These are phyloP conservation scores for Mycena olivaceomarginata DNA, from an alignment of 768 basidiomycete species.

Conservation along the genomic window DNA sequence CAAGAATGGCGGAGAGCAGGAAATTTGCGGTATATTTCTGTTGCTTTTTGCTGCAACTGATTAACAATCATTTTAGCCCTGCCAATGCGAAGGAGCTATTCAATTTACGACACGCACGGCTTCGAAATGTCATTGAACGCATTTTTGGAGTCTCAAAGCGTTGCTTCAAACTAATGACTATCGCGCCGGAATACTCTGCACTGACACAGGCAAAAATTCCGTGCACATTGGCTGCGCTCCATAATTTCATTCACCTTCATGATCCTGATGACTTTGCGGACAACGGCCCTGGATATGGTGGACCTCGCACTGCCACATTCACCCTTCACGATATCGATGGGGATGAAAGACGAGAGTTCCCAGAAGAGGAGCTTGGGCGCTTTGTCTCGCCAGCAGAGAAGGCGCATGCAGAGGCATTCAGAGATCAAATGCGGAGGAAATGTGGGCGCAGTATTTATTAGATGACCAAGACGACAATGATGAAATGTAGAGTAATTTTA, in stretches of 20 bases:
- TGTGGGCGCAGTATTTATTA: too few relatives aligned
- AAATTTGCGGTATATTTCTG: conserved; percentile 20
- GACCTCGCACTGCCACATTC: not conserved
- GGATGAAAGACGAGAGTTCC: conserved; percentile 11
- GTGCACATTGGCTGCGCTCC: not conserved
- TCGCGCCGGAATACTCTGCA: conserved; percentile 14
- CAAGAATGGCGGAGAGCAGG: conserved; percentile 45
- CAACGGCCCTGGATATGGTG: conserved; percentile 9
- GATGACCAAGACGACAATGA: too few relatives aligned
- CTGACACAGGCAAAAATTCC: not conserved
- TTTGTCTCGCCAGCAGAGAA: too few relatives aligned
- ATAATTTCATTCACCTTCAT: conserved; percentile 15
- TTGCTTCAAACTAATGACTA: conserved; percentile 32
- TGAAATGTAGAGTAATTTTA: too few relatives aligned
- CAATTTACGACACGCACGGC: conserved; percentile 45
- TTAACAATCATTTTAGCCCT: too few relatives aligned
- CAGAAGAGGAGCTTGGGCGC: not conserved
- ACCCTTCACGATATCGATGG: conserved; percentile 14
- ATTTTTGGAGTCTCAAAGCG: conserved; percentile 29
- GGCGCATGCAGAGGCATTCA: too few relatives aligned
- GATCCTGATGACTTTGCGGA: conserved; percentile 17
- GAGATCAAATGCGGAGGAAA: too few relatives aligned
- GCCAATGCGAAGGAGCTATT: conserved; percentile 40
- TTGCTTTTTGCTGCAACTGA: too few relatives aligned
- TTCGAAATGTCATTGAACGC: conserved; percentile 43